These are phyloP conservation scores for Imleria badia DNA, from an alignment of 768 basidiomycete genomes.

Conservation along the genomic window DNA sequence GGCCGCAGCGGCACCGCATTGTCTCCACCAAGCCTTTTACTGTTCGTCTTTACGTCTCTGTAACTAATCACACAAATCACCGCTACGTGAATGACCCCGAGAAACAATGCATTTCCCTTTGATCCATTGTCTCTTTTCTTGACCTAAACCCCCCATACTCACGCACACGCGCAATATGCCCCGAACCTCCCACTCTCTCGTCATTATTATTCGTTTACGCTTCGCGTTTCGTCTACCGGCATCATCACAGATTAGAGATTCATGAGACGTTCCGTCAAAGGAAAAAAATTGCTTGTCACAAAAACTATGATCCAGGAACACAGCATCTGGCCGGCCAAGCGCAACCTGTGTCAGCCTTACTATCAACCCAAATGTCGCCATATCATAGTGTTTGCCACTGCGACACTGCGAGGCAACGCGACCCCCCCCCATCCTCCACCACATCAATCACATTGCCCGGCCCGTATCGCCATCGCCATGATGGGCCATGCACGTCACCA, in stretches of 20 bases:
- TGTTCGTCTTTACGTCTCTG: conserved; percentile 20
- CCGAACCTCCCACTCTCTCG: background rate
- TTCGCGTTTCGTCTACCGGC: too few species aligned
- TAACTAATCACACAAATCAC: conserved; percentile 17
- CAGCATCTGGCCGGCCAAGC: background rate
- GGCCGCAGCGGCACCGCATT: conserved; percentile 24
- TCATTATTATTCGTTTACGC: conserved; percentile 14
- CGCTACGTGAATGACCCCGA: conserved; percentile 3
- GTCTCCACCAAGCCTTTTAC: conserved; percentile 13
- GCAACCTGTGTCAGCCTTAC: background rate
- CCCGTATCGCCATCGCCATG: background rate
- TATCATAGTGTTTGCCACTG: too few species aligned
- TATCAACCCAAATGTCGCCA: too few species aligned
- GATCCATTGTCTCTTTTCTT: background rate
- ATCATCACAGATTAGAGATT: conserved; percentile 12
- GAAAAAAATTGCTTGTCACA: too few species aligned
- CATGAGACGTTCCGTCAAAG: too few species aligned
- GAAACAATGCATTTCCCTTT: conserved; percentile 5
- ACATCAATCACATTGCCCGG: too few species aligned
- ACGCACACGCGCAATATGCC: background rate
- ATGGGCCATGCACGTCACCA: too few species aligned
- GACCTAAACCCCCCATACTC: background rate
- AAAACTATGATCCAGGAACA: conserved; percentile 16
- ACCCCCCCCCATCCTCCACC: too few species aligned
- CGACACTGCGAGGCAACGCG: too few species aligned